Evolutionary conservation across 2,329 filamentous ascomycete species (phyloP), one percentile per base, ranked within the genome.

Genomic region (Arthrobotrys megalospora): DNA sequence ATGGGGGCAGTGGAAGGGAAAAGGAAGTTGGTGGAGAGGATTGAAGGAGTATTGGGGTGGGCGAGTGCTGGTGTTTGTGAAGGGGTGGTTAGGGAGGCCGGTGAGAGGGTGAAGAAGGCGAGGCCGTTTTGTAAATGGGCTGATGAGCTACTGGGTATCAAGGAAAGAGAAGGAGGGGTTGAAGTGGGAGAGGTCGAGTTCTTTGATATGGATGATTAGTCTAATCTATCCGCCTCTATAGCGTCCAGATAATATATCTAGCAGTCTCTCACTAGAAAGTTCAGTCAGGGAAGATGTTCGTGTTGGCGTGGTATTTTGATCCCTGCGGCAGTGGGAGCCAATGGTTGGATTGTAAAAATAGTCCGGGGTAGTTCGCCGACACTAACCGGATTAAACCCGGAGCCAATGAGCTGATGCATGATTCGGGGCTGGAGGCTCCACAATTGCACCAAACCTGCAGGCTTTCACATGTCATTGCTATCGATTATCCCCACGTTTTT

Each of bases 151-250:
- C 48, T 50, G 28, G 36, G 16, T 21, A 41, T n/a, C 24, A 19
- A 36, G 16, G 52, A 63, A 41, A 14, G 34, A 28, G 21, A 21
- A 11, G 19, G 7, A 14, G 53, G 36, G 1, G 21, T 38, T 5
- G 72, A 70, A 3, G 11, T 12, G 12, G 53, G 38, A 8, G 53
- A 47, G 8, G 10, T 28, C 12, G 52, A 16, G 11, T 34, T 55
- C 16, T 78, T 78, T 43, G 75, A 78, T 68, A 78, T 78, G 75
- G 75, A 78, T 21, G 73, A 78, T 32, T 78, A 52, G 58, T n/a
- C 19, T 24, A n/a, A 6, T 14, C 41, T n/a, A 45, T 16, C 1
- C 10, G 41, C 11, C 41, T 8, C n/a, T 6, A 14, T 2, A 8
- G 11, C 16, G n/a, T 14, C 10, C 36, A 14, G 2, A 38, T 14